These are phyloP conservation scores for Meyerozyma smithsonii DNA, from an alignment of 1,139 yeast species.

Conservation along the genomic window DNA sequence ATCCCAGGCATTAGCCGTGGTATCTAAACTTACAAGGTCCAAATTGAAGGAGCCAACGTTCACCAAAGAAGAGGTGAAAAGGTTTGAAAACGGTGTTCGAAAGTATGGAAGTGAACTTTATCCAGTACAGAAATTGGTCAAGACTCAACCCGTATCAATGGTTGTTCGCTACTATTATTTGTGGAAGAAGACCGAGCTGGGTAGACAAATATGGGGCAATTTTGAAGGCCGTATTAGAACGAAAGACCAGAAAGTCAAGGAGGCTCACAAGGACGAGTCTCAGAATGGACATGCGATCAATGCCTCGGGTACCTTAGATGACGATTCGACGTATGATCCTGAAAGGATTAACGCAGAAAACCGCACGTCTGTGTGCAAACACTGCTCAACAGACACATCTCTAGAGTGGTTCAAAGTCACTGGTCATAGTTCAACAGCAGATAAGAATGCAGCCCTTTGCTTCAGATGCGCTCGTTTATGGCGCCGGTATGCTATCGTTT, in stretches of 20 bases:
- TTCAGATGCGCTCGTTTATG: slow-evolving; percentile 83
- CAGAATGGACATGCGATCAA: slow-evolving; percentile 17
- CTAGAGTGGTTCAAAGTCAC: slow-evolving; percentile 70
- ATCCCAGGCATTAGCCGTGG: slow-evolving; percentile 37
- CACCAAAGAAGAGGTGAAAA: slow-evolving; percentile 52
- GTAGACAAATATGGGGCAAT: slow-evolving; percentile 78
- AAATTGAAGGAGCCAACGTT: slow-evolving; percentile 73
- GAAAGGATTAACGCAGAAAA: slow-evolving; percentile 34
- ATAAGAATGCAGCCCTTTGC: slow-evolving; percentile 57
- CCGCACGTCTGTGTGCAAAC: slow-evolving; percentile 53
- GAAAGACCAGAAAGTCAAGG: slow-evolving; percentile 34
- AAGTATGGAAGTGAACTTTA: slow-evolving; percentile 76
- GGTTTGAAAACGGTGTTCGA: slow-evolving; percentile 73
- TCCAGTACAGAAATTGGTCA: slow-evolving; percentile 66
- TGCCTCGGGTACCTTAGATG: slow-evolving; percentile 57
- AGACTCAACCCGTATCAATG: slow-evolving; percentile 67
- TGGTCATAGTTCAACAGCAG: slow-evolving; percentile 46
- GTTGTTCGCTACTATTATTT: slow-evolving; percentile 80
- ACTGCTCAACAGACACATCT: slow-evolving; percentile 54
- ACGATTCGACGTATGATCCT: slow-evolving; percentile 66
- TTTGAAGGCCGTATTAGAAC: slow-evolving; percentile 68
- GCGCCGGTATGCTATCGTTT: slow-evolving; percentile 85
- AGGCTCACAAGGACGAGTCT: slow-evolving; percentile 21
- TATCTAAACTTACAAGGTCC: slow-evolving; percentile 47
- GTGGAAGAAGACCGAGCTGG: slow-evolving; percentile 85